Evolutionary conservation across 352 stramenopile species (phyloP), one percentile per base, ranked within the genome.

Genomic region (Phytophthora megakarya): DNA sequence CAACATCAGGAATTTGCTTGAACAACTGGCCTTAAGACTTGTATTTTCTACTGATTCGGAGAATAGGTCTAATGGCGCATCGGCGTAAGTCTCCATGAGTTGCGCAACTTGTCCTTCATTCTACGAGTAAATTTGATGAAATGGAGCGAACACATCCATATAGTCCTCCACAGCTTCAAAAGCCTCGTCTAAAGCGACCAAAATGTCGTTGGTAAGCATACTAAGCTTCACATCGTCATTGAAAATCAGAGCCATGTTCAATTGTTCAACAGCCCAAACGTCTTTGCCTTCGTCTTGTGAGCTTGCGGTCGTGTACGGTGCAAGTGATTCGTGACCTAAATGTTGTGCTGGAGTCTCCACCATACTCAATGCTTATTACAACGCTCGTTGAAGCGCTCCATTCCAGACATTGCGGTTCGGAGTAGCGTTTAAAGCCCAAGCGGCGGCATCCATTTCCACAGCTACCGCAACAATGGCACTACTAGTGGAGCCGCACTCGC

Each of bases 121-220:
- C 33, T 94, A 79, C 0, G 73, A 67, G 61, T 85, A 98, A 23
- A 87, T 95, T 26, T 96, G 79, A 49, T 90, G 77, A 55, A 88
- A 98, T 13, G 93, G 93, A 1, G 86, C 44, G 52, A 98, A 98
- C 0, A 97, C 75, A 30, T 93, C 77, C 56, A 94, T 78, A 65
- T 98, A 98, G 16, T 96, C 84, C 19, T 92, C 82, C 0, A 97
- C 80, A 3, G 81, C 66, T 30, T 93, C 83, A 49, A 94, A 92
- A 0, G 82, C 84, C 62, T 93, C 84, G 42, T 93, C 86, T 1
- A 96, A 60, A 1, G 85, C 75, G 3, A 90, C 75, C 33, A 95
- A 94, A 32, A 96, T 95, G 47, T 95, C 87, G 42, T 92, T 92
- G 1, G 86, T 93, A 16, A 95, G 78, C 38, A 80, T 73, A 46